phyloP scores from a whole-genome alignment of 2,329 filamentous ascomycete species.

The Phoma sp. region DNA sequence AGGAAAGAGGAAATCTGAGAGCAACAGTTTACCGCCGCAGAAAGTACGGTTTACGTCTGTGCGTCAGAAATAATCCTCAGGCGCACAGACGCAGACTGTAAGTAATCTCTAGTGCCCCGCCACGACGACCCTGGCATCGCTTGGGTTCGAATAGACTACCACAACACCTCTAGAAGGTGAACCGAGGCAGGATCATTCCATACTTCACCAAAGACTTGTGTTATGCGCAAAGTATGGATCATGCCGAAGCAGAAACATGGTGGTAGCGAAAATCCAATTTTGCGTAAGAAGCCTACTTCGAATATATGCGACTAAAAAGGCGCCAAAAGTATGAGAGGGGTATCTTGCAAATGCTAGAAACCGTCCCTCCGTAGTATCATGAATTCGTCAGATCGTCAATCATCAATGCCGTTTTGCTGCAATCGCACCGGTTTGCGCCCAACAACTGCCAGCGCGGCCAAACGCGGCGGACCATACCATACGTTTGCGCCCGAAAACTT shows the following conservation, averaged over 20 bases:
- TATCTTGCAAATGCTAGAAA: constrained; percentile 41
- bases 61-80: no score
- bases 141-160: constrained; percentile 18
- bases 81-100: no score
- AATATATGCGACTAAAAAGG: constrained; percentile 1
- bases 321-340: constrained; percentile 31
- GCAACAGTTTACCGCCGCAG: constrained; percentile 11
- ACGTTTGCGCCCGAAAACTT: background rate
- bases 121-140: constrained; percentile 12
- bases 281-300: constrained; percentile 8
- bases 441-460: constrained; percentile 4
- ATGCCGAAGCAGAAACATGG: background rate
- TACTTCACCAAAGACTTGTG: background rate
- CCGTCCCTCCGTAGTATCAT: constrained; percentile 34
- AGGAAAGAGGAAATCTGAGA: constrained; percentile 9
- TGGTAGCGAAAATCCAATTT: background rate
- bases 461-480: constrained; percentile 2
- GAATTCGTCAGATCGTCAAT: constrained; percentile 26
- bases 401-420: background rate
- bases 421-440: constrained; percentile 9
- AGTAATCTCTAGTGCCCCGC: constrained; percentile 18
- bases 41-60: no score
- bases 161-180: constrained; percentile 12
- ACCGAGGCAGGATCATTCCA: constrained; percentile 8
- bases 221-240: background rate